Conservation (phyloP, 2,329 filamentous ascomycete genomes). For the Clonostachys rosea region DNA sequence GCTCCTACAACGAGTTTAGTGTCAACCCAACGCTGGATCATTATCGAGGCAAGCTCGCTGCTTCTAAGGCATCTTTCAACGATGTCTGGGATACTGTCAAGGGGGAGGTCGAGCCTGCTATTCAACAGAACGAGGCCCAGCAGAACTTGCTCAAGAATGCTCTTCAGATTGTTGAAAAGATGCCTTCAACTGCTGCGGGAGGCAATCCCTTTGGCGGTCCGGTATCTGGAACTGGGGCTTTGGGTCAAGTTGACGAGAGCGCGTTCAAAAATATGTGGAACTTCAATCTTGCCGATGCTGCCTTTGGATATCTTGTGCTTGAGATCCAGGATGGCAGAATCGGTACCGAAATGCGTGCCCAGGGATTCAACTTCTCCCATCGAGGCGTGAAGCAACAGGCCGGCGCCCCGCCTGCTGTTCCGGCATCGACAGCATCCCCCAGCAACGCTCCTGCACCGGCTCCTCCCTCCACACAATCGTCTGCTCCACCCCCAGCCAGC, state of each 20-base stretch:
- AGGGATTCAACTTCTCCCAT: constrained; percentile 99
- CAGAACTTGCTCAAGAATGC: constrained; percentile 89
- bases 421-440: background rate
- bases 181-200: constrained; percentile 91
- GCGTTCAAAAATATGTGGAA: constrained; percentile 99
- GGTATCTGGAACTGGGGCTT: constrained; percentile 57
- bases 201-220: constrained; percentile 96
- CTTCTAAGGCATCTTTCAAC: constrained; percentile 97
- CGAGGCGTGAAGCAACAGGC: constrained; percentile 75
- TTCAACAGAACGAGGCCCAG: constrained; percentile 89
- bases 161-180: constrained; percentile 91
- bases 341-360: constrained; percentile 96
- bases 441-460: constrained; percentile 18
- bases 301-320: constrained; percentile 91
- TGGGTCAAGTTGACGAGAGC: constrained; percentile 93
- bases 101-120: constrained; percentile 89
- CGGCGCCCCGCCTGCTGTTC: constrained; percentile 26
- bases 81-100: constrained; percentile 99
- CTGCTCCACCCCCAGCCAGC: constrained; percentile 21
- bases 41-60: constrained; percentile 96
- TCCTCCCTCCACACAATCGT: constrained; percentile 17
- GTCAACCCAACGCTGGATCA: constrained; percentile 98
- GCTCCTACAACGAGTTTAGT: constrained; percentile 99
- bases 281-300: constrained; percentile 95
- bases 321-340: constrained; percentile 95